Base-by-base conservation (phyloP, 192 early-diverging fungal species). In the Coemansia sp. region DNA sequence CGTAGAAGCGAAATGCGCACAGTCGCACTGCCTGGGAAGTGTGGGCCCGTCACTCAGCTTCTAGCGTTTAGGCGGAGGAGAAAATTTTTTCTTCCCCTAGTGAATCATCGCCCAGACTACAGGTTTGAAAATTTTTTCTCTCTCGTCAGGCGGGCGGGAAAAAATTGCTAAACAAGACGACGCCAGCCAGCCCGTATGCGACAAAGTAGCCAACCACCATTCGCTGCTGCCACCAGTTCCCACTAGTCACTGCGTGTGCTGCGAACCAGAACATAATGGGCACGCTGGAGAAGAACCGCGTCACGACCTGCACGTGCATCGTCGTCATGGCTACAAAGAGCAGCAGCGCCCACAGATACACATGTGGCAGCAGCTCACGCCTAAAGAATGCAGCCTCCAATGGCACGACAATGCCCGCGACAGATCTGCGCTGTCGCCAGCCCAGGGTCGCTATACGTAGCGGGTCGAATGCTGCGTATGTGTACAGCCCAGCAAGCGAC, bases 291-390 rank as follows among this genome's bases (percentile, higher is more conserved):
- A 95, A 94, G 39, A 95, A 92, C 3, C 95, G 84, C 13, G 89
- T 90, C 40, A 95, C 91, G 4, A 97, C 86, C 82, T 97, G 95
- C n/a, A 97, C 86, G 64, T 97, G 94, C 90, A 94, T 95, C 43
- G 83, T 87, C 1, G 88, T 89, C 10, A 83, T 62, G n/a, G 80
- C 84, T 34, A 87, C 86, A 3, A 87, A 11, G 0, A 93, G 69
- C 53, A 95, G 62, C 10, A 86, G 71, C 7, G 71, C 37, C 89
- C 90, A 92, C 30, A 97, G 76, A 40, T 91, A 90, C 37, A 93
- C 82, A 58, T 89, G 84, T 8, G 88, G 85, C 29, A 87, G 62
- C 49, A 86, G 53, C n/a, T 45, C 35, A 27, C 58, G 52, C 55
- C 50, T 47, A 27, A 73, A 64, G 49, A 64, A 75, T 3, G 43